Conservation (phyloP, 306 rosid species). For the Dalbergia cochinchinensis region DNA sequence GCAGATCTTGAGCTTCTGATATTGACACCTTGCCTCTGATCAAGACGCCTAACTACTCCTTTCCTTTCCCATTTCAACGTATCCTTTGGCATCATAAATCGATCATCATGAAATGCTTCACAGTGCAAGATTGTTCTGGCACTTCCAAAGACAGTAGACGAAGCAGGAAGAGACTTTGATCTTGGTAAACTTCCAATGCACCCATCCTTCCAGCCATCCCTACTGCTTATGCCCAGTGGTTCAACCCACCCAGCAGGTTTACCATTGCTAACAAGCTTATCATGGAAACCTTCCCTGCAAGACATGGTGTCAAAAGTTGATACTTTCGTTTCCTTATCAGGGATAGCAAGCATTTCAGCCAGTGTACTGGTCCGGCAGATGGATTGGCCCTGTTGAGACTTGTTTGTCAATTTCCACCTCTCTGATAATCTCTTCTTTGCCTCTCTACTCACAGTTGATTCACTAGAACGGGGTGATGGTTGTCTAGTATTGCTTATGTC, state of each 20-base stretch:
- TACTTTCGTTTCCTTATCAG: slow-evolving; percentile 64
- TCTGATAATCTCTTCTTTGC: slow-evolving; percentile 95
- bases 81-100: slow-evolving; percentile 61
- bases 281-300: slow-evolving; percentile 48
- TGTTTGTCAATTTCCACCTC: slow-evolving; percentile 85
- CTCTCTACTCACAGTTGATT: slow-evolving; percentile 84
- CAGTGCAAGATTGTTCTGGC: slow-evolving; percentile 53
- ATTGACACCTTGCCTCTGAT: slow-evolving; percentile 52
- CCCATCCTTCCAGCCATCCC: slow-evolving; percentile 96
- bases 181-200: slow-evolving; percentile 65
- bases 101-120: slow-evolving; percentile 62
- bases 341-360: slow-evolving; percentile 94
- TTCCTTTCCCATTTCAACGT: slow-evolving; percentile 61
- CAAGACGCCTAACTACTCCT: slow-evolving; percentile 48
- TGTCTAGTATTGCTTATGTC: slow-evolving; percentile 54
- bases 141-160: slow-evolving; percentile 73
- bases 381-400: slow-evolving; percentile 57
- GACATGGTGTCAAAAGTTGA: slow-evolving; percentile 50
- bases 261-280: slow-evolving; percentile 54
- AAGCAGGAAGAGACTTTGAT: slow-evolving; percentile 93
- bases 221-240: slow-evolving; percentile 96
- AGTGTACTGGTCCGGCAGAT: slow-evolving; percentile 78
- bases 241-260: slow-evolving; percentile 57
- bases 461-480: slow-evolving; percentile 63
- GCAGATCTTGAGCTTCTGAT: slow-evolving; percentile 61